Evolutionary conservation across 257 asterid genomes (phyloP).

Genomic region (Solanum acaule): DNA sequence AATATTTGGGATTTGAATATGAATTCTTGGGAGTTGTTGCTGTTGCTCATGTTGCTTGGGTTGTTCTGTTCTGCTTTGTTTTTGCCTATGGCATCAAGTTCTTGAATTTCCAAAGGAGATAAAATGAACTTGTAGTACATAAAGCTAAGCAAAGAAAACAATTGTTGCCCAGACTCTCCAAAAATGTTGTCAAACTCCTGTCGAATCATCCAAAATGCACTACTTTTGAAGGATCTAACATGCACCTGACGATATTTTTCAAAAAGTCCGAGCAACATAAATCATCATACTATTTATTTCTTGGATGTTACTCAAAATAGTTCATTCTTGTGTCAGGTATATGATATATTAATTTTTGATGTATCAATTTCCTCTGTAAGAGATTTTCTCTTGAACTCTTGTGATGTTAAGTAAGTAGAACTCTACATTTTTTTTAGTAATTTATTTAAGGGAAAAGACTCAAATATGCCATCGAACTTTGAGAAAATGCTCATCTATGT

Average conservation of each 20-base stretch:
- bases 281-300: background rate
- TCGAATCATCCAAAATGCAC: background rate
- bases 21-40: slow-evolving; percentile 63
- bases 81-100: slow-evolving; percentile 36
- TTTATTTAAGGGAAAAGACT: no score
- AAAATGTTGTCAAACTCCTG: background rate
- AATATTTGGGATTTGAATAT: slow-evolving; percentile 34
- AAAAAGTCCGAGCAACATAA: background rate
- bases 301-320: background rate
- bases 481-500: no score
- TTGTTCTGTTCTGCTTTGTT: slow-evolving; percentile 14
- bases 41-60: slow-evolving; percentile 31
- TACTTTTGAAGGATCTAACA: background rate
- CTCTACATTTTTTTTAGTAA: no score
- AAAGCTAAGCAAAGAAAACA: background rate
- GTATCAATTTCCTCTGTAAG: background rate
- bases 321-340: background rate
- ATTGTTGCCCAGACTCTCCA: background rate
- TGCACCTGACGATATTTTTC: background rate
- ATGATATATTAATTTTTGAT: background rate
- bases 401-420: background rate
- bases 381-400: background rate
- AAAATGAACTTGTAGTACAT: background rate
- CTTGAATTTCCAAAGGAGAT: slow-evolving; percentile 47
- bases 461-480: no score